Percentiles rank a stretch among this genome's conserved stretches.
phyloP scores from a whole-genome alignment of 2,329 filamentous ascomycete genomes.

The Pyricularia sp. region DNA sequence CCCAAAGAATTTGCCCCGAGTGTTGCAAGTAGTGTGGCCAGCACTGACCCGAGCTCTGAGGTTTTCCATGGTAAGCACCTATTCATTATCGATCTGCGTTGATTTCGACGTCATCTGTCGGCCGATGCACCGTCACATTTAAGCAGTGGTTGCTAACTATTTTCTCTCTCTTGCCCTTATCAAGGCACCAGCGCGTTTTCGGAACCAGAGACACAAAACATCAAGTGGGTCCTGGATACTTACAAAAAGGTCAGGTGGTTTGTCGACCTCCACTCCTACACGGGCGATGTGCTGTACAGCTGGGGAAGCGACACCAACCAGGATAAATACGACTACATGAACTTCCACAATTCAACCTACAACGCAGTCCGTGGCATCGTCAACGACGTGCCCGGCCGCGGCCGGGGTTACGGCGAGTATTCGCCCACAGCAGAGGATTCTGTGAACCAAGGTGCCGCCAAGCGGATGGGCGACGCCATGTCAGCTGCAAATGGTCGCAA shows the following conservation, averaged over 20 bases:
- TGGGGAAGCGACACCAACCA: constrained; percentile 46
- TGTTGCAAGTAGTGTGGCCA: constrained; percentile 25
- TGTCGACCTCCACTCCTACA: constrained; percentile 43
- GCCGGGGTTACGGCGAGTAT: constrained; percentile 31
- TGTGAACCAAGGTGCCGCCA: not conserved
- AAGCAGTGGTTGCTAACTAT: not conserved
- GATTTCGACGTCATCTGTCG: not conserved
- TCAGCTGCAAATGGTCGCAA: constrained; percentile 20
- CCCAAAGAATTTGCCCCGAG: constrained; percentile 24
- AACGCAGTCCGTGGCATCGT: constrained; percentile 17
- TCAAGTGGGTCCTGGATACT: constrained; percentile 37
- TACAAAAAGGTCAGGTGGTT: constrained; percentile 41
- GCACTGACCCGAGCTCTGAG: constrained; percentile 25
- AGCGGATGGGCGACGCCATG: constrained; percentile 1
- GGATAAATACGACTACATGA: constrained; percentile 24
- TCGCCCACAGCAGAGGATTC: constrained; percentile 26
- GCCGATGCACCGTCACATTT: not conserved
- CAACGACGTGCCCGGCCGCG: constrained; percentile 17
- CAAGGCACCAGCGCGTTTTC: constrained; percentile 29
- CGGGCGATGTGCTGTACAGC: constrained; percentile 37
- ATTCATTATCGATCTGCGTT: not conserved
- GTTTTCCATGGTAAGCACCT: constrained; percentile 31
- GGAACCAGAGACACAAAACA: constrained; percentile 41
- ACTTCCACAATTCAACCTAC: constrained; percentile 37
- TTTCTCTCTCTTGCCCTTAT: not conserved